phyloP scores from a whole-genome alignment of 768 basidiomycete genomes.

The Leucosporidium yakuticum region DNA sequence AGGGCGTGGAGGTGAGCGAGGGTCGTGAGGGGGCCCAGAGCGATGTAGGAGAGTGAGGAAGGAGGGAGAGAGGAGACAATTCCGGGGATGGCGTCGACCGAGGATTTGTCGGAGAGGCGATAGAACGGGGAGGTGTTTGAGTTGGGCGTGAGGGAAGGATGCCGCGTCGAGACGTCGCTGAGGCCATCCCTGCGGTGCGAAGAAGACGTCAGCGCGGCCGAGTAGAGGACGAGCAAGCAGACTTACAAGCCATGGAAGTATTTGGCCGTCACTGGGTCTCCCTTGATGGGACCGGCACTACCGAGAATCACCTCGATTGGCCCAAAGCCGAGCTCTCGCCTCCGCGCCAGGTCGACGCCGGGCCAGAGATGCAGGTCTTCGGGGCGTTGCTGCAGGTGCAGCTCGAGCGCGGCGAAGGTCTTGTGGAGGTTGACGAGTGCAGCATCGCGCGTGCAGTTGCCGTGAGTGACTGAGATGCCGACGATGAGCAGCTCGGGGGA shows the following conservation, averaged over 20 bases:
- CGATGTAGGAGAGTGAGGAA: constrained; percentile 62
- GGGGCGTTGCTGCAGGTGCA: constrained; percentile 49
- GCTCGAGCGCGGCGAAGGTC: constrained; percentile 39
- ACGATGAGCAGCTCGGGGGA: constrained; percentile 78
- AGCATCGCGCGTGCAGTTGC: constrained; percentile 58
- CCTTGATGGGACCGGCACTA: constrained; percentile 60
- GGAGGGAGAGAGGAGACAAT: constrained; percentile 53
- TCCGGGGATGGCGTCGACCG: constrained; percentile 44
- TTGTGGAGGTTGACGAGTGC: constrained; percentile 41
- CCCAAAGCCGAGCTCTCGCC: constrained; percentile 14
- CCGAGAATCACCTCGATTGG: constrained; percentile 66
- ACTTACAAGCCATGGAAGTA: constrained; percentile 76
- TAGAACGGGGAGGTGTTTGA: constrained; percentile 16
- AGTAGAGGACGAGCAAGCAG: neutral
- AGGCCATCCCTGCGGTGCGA: constrained; percentile 35
- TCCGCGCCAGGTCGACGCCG: constrained; percentile 50
- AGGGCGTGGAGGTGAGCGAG: constrained; percentile 49
- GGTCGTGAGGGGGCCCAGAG: constrained; percentile 72
- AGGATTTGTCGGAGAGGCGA: constrained; percentile 13
- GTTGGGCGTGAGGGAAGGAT: constrained; percentile 29
- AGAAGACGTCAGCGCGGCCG: constrained; percentile 1
- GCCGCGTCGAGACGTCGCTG: constrained; percentile 36
- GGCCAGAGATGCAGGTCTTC: constrained; percentile 56
- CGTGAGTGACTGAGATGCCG: constrained; percentile 69
- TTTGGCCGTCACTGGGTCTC: constrained; percentile 65